phyloP scores from a whole-genome alignment of 805 yeast species.

The Martiniozyma abietophila region DNA sequence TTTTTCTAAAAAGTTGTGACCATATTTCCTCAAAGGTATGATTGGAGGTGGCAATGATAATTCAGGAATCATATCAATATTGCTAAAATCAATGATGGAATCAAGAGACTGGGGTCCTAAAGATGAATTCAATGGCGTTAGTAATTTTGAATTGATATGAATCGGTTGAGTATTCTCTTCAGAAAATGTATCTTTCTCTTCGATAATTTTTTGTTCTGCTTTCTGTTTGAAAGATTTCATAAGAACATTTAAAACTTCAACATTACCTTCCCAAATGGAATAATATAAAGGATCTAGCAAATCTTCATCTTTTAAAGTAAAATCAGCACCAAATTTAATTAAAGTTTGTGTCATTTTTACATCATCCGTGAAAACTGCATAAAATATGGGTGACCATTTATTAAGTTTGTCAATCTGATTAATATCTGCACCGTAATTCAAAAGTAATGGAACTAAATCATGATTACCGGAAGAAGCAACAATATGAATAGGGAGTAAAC shows the following conservation, averaged over 20 bases:
- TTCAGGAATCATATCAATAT: conserved; percentile 76
- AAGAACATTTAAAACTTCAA: conserved; percentile 66
- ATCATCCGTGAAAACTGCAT: conserved; percentile 83
- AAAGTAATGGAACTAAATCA: conserved; percentile 56
- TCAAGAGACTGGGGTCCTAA: not conserved
- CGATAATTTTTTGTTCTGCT: not conserved
- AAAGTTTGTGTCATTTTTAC: conserved; percentile 58
- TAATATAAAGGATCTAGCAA: conserved; percentile 75
- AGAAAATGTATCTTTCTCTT: not conserved
- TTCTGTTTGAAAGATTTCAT: conserved; percentile 25
- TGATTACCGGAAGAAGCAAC: conserved; percentile 78
- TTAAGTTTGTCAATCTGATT: conserved; percentile 77
- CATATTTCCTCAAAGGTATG: conserved; percentile 85
- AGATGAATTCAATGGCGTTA: not conserved
- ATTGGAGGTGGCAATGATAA: conserved; percentile 93
- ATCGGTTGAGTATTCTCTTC: not conserved
- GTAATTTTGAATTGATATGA: not conserved
- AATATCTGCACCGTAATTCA: conserved; percentile 65
- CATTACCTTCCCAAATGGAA: conserved; percentile 92
- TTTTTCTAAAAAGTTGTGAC: conserved; percentile 90
- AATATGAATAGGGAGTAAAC: conserved; percentile 79
- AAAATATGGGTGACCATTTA: conserved; percentile 90
- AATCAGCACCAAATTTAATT: conserved; percentile 64
- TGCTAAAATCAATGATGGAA: conserved; percentile 19
- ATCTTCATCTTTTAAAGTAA: conserved; percentile 64